Conservation (phyloP, 306 rosid species). For the Calophaca sinica region DNA sequence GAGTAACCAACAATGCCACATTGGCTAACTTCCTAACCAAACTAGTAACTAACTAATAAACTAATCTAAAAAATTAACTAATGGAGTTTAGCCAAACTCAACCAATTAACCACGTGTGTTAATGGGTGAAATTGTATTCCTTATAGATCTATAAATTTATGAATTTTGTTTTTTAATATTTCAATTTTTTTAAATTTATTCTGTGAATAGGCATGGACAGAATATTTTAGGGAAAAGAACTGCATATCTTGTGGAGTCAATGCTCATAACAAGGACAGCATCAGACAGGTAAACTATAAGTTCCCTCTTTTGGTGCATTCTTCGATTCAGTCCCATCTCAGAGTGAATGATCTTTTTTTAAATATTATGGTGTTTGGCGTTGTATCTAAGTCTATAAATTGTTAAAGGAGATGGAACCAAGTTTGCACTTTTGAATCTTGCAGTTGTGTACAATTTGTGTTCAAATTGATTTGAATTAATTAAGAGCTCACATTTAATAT, state of each 20-base stretch:
- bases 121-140: slow-evolving; percentile 4
- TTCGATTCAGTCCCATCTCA: background rate
- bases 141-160: slow-evolving; percentile 25
- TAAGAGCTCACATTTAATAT: slow-evolving; percentile 13
- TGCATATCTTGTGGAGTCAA: slow-evolving; percentile 71
- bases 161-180: background rate
- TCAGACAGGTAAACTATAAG: slow-evolving; percentile 67
- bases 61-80: slow-evolving; percentile 5
- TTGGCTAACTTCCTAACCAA: slow-evolving; percentile 12
- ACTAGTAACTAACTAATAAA: background rate
- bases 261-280: slow-evolving; percentile 81
- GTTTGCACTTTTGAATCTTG: slow-evolving; percentile 26
- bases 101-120: background rate
- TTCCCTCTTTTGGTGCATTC: slow-evolving; percentile 36
- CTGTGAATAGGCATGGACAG: slow-evolving; percentile 68
- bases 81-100: slow-evolving; percentile 22
- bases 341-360: background rate
- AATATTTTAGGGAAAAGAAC: slow-evolving; percentile 61
- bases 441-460: background rate
- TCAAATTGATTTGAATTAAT: background rate
- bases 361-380: slow-evolving; percentile 14
- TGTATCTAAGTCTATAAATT: slow-evolving; percentile 6
- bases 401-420: slow-evolving; percentile 7
- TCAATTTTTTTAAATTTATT: background rate
- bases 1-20: slow-evolving; percentile 15